Evolutionary conservation across 1,139 yeast genomes (phyloP).

Genomic region (Debaryomyces subglobosus): DNA sequence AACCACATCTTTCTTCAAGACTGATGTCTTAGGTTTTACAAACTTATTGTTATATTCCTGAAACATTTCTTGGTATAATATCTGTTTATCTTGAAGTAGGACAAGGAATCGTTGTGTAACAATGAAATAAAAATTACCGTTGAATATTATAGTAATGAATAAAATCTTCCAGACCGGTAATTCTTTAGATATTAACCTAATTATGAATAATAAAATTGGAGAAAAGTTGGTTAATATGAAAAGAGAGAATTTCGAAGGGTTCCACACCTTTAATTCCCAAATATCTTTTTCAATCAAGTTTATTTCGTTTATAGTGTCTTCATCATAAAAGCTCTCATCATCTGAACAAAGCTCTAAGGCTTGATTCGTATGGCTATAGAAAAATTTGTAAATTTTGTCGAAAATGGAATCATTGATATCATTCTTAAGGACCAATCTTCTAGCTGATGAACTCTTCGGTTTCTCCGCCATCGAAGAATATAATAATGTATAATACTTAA

Average conservation of each 20-base stretch:
- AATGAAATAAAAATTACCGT: slow-evolving; percentile 42
- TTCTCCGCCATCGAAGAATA: slow-evolving; percentile 27
- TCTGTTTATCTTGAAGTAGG: slow-evolving; percentile 59
- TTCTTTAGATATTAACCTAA: slow-evolving; percentile 35
- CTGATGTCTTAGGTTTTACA: slow-evolving; percentile 62
- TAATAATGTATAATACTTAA: slow-evolving; percentile 44
- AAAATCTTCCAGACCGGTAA: slow-evolving; percentile 43
- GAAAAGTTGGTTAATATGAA: slow-evolving; percentile 55
- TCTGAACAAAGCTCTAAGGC: slow-evolving; percentile 9
- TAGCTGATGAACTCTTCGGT: slow-evolving; percentile 44
- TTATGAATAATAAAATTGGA: slow-evolving; percentile 50
- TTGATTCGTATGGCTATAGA: slow-evolving; percentile 11
- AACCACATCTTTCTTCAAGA: slow-evolving; percentile 60
- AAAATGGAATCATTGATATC: slow-evolving; percentile 17
- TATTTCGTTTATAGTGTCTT: slow-evolving; percentile 22
- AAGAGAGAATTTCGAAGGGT: slow-evolving; percentile 56
- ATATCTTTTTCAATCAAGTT: slow-evolving; percentile 28
- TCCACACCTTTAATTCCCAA: slow-evolving; percentile 64
- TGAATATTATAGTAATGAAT: slow-evolving; percentile 37
- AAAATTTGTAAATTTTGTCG: slow-evolving; percentile 12
- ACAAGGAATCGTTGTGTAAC: slow-evolving; percentile 47
- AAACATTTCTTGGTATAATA: slow-evolving; percentile 62
- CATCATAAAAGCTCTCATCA: slow-evolving; percentile 16
- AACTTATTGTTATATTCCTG: slow-evolving; percentile 66
- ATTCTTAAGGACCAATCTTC: slow-evolving; percentile 18